Conservation (phyloP, 129 eudicot genomes). For the Flaveria brownii region DNA sequence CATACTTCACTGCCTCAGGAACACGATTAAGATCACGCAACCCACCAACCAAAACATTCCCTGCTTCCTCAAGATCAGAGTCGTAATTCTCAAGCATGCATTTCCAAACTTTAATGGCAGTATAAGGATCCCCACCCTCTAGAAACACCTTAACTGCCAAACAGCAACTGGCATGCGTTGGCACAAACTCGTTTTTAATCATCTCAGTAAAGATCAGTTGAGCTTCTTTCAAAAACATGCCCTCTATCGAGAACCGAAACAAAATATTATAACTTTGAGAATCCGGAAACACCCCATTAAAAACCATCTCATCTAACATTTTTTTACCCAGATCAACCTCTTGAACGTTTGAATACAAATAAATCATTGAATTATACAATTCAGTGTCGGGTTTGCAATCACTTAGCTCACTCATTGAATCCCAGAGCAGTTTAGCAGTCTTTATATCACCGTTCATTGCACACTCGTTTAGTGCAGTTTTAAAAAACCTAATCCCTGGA, state of each 20-base stretch:
- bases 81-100: conserved; percentile 61
- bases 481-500: conserved; percentile 75
- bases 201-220: conserved; percentile 57
- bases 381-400: conserved; percentile 52
- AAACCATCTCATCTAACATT: conserved; percentile 78
- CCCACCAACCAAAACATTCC: conserved; percentile 64
- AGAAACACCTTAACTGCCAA: conserved; percentile 49
- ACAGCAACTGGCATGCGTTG: conserved; percentile 53
- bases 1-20: conserved; percentile 90
- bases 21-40: conserved; percentile 60
- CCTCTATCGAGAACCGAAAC: conserved; percentile 47
- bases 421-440: conserved; percentile 62
- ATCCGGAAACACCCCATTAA: conserved; percentile 68
- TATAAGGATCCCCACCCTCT: conserved; percentile 54
- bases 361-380: conserved; percentile 69
- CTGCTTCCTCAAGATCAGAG: conserved; percentile 59
- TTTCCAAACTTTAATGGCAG: conserved; percentile 74
- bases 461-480: conserved; percentile 57
- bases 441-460: conserved; percentile 51
- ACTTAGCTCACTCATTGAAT: conserved; percentile 38
- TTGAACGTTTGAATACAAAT: conserved; percentile 44
- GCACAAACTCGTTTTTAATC: conserved; percentile 72
- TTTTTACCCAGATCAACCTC: conserved; percentile 53
- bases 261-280: conserved; percentile 51
- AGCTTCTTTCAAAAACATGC: conserved; percentile 51